Evolutionary conservation across 179 eudicot genomes (phyloP).

Genomic region (Pouteria campechiana): DNA sequence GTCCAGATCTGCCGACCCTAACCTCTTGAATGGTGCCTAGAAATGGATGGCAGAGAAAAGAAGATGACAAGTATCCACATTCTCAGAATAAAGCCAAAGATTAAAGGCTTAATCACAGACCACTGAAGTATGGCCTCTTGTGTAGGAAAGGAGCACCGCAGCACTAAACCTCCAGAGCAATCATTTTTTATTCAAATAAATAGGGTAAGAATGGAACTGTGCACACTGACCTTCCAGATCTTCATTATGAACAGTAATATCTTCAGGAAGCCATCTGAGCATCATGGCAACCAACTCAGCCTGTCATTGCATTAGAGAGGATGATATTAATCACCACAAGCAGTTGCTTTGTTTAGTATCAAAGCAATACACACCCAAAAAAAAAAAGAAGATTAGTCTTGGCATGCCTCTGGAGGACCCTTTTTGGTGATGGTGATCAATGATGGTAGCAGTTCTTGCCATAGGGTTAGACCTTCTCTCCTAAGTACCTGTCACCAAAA

Average conservation of each 20-base stretch:
- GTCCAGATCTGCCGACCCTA: too few species aligned
- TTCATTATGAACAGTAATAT: conserved; percentile 95
- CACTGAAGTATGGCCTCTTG: too few species aligned
- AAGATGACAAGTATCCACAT: too few species aligned
- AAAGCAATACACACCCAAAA: conserved; percentile 4
- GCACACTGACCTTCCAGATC: conserved; percentile 99
- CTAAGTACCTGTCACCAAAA: conserved; percentile 58
- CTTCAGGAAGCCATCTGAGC: conserved; percentile 99
- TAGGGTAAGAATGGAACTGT: too few species aligned
- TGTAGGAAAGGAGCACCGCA: too few species aligned
- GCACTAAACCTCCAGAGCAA: too few species aligned
- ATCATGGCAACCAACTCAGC: conserved; percentile 94
- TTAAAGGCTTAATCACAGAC: too few species aligned
- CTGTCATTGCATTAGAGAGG: conserved; percentile 19
- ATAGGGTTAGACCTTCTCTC: conserved; percentile 74
- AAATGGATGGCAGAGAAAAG: too few species aligned
- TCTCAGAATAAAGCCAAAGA: too few species aligned
- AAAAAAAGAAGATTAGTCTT: conserved; percentile 4
- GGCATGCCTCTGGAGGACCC: conserved; percentile 80
- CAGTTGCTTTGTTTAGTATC: too few species aligned
- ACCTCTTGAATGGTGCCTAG: too few species aligned
- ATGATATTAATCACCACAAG: not conserved
- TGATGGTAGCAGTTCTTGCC: conserved; percentile 84
- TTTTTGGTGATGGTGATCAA: conserved; percentile 56
- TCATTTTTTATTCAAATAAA: too few species aligned